phyloP scores from a whole-genome alignment of 208 protist species.

The Novymonas esmeraldas region DNA sequence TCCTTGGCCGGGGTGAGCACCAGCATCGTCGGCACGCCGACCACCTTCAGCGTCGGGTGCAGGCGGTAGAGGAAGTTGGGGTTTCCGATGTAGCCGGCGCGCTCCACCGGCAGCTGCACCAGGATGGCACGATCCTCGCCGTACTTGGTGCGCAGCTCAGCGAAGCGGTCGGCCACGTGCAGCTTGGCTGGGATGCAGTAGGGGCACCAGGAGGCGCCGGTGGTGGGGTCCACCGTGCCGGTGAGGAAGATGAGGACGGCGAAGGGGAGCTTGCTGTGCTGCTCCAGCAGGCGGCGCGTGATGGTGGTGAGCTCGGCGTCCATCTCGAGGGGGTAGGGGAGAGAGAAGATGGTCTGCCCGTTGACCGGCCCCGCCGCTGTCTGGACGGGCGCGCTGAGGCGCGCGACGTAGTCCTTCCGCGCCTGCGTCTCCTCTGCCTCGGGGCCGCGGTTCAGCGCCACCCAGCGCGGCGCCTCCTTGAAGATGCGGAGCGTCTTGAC shows the following conservation, averaged over 20 bases:
- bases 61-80: constrained; percentile 61
- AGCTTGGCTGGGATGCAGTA: constrained; percentile 64
- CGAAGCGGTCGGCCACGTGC: constrained; percentile 43
- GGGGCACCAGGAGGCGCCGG: constrained; percentile 79
- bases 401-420: constrained; percentile 49
- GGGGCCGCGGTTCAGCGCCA: constrained; percentile 58
- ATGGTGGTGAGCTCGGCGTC: constrained; percentile 41
- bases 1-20: constrained; percentile 44
- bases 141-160: constrained; percentile 38
- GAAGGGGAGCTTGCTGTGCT: constrained; percentile 24
- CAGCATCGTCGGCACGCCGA: constrained; percentile 54
- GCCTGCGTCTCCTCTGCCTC: constrained; percentile 33
- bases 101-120: constrained; percentile 66
- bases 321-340: constrained; percentile 36
- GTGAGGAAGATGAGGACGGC: constrained; percentile 63
- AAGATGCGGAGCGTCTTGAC: constrained; percentile 82
- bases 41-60: constrained; percentile 50
- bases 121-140: constrained; percentile 40
- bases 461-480: constrained; percentile 75
- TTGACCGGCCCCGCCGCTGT: constrained; percentile 32
- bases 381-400: constrained; percentile 18
- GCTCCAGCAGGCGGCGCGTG: constrained; percentile 20
- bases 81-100: constrained; percentile 67
- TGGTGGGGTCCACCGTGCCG: constrained; percentile 48
- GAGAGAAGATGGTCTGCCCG: constrained; percentile 28